A percentile compares a stretch with the other conserved stretches of the same genome.
Evolutionary conservation across 352 stramenopile species (phyloP).

Genomic region (Elongisporangium anandrum): DNA sequence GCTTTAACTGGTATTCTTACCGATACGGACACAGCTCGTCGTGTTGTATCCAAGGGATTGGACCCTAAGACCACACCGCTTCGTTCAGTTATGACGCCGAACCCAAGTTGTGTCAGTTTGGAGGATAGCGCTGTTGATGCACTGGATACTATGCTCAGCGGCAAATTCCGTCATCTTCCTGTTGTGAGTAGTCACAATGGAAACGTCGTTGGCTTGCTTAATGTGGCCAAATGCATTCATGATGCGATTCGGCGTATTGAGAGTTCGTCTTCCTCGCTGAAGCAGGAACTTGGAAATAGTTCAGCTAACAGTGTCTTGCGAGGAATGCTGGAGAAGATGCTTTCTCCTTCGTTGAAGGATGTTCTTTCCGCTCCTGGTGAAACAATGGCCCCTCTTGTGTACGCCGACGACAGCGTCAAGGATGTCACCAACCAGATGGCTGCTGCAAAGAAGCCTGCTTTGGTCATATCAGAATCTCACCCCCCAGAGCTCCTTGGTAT

Average conservation of each 20-base stretch:
- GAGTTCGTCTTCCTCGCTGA: slow-evolving; percentile 66
- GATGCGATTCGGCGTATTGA: slow-evolving; percentile 98
- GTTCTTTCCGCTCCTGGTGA: slow-evolving; percentile 60
- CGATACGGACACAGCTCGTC: slow-evolving; percentile 85
- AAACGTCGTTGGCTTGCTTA: slow-evolving; percentile 93
- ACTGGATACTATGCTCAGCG: slow-evolving; percentile 83
- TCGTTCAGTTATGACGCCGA: slow-evolving; percentile 79
- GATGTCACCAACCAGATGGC: slow-evolving; percentile 78
- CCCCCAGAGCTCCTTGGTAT: slow-evolving; percentile 90
- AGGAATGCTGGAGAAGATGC: slow-evolving; percentile 85
- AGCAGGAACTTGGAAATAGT: slow-evolving; percentile 72
- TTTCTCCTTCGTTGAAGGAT: slow-evolving; percentile 78
- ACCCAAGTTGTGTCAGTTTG: slow-evolving; percentile 77
- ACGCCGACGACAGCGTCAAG: slow-evolving; percentile 59
- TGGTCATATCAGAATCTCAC: slow-evolving; percentile 69
- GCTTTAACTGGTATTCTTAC: slow-evolving; percentile 94
- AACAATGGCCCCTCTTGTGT: slow-evolving; percentile 68
- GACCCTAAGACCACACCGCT: slow-evolving; percentile 65
- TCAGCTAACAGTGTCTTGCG: slow-evolving; percentile 55
- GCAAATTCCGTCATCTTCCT: slow-evolving; percentile 96
- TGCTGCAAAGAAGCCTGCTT: slow-evolving; percentile 65
- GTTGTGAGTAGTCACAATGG: slow-evolving; percentile 84
- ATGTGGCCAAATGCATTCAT: slow-evolving; percentile 98
- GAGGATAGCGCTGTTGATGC: slow-evolving; percentile 82
- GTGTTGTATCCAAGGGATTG: slow-evolving; percentile 73